Evolutionary conservation across 2,329 filamentous ascomycete genomes (phyloP).

Genomic region (Aspergillus udagawae): DNA sequence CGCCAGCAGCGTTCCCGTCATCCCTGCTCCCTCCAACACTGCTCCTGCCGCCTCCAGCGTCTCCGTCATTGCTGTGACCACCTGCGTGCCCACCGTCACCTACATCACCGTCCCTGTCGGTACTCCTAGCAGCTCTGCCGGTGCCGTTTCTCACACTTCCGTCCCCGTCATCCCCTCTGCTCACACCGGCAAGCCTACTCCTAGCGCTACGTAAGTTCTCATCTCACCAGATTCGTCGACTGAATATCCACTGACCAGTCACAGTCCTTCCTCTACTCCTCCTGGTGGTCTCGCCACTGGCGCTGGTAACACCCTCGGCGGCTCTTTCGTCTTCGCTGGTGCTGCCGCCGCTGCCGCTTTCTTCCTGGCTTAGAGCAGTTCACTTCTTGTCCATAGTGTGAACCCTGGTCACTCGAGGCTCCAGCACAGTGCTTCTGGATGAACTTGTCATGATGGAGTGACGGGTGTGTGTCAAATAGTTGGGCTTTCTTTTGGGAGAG

Average conservation of each 20-base stretch:
- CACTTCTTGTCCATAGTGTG: conserved; percentile 26
- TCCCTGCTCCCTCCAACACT: conserved; percentile 7
- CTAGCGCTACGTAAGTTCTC: conserved; percentile 16
- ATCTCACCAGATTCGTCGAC: neutral
- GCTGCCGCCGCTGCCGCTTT: conserved; percentile 28
- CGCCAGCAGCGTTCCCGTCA: conserved; percentile 16
- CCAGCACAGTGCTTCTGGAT: neutral
- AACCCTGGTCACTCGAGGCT: conserved; percentile 20
- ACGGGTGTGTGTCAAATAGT: conserved; percentile 18
- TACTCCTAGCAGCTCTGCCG: conserved; percentile 6
- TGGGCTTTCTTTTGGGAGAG: conserved; percentile 14
- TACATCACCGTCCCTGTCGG: conserved; percentile 21
- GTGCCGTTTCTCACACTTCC: conserved; percentile 10
- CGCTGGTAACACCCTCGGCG: conserved; percentile 25
- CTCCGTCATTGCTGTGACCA: conserved; percentile 29
- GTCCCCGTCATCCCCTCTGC: conserved; percentile 18
- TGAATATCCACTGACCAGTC: neutral
- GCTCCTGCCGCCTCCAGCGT: conserved; percentile 11
- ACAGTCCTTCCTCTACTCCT: conserved; percentile 16
- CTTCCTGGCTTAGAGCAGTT: conserved; percentile 30
- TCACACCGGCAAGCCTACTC: conserved; percentile 5
- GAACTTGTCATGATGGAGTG: conserved; percentile 5
- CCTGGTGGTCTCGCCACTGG: conserved; percentile 23
- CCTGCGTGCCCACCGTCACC: conserved; percentile 30
- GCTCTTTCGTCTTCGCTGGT: conserved; percentile 29